Evolutionary conservation across 805 yeast genomes (phyloP).

Genomic region (Starmerella gropengiesseri): DNA sequence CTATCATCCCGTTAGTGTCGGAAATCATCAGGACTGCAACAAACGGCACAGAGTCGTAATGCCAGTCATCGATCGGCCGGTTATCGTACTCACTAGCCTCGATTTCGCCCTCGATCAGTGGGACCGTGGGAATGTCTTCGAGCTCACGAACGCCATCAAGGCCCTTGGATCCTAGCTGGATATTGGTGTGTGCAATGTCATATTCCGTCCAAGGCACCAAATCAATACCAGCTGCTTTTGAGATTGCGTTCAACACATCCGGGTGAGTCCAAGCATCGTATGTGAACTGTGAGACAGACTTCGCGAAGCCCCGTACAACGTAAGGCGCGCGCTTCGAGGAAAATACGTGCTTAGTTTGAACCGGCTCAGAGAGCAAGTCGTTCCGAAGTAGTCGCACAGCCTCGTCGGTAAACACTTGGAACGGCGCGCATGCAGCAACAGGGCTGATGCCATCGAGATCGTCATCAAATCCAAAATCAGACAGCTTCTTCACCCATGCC

Average conservation of each 20-base stretch:
- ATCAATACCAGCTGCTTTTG: slow-evolving; percentile 49
- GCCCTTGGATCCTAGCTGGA: slow-evolving; percentile 25
- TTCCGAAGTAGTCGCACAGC: slow-evolving; percentile 49
- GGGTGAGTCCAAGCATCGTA: slow-evolving; percentile 52
- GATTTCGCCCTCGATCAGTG: slow-evolving; percentile 5
- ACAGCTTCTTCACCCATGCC: slow-evolving; percentile 34
- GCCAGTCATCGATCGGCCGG: slow-evolving; percentile 50
- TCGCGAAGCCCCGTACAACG: slow-evolving; percentile 41
- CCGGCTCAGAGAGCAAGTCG: slow-evolving; percentile 37
- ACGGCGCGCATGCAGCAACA: slow-evolving; percentile 49
- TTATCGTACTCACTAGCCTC: slow-evolving; percentile 12
- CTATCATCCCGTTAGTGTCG: slow-evolving; percentile 47
- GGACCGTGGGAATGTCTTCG: slow-evolving; percentile 6
- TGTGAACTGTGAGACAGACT: slow-evolving; percentile 40
- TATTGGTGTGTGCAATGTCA: slow-evolving; percentile 45
- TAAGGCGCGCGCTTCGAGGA: slow-evolving; percentile 26
- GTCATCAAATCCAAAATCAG: slow-evolving; percentile 39
- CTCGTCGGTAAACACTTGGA: slow-evolving; percentile 50
- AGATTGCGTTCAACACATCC: slow-evolving; percentile 41
- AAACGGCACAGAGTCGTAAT: slow-evolving; percentile 49
- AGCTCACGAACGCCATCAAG: slow-evolving; percentile 12
- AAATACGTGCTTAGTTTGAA: slow-evolving; percentile 31
- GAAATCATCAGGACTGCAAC: slow-evolving; percentile 55
- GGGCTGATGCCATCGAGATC: slow-evolving; percentile 40
- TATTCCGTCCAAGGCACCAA: slow-evolving; percentile 46